Base-by-base conservation (phyloP, 2,329 filamentous ascomycete genomes). In the Chrysoporthe austroafricana region DNA sequence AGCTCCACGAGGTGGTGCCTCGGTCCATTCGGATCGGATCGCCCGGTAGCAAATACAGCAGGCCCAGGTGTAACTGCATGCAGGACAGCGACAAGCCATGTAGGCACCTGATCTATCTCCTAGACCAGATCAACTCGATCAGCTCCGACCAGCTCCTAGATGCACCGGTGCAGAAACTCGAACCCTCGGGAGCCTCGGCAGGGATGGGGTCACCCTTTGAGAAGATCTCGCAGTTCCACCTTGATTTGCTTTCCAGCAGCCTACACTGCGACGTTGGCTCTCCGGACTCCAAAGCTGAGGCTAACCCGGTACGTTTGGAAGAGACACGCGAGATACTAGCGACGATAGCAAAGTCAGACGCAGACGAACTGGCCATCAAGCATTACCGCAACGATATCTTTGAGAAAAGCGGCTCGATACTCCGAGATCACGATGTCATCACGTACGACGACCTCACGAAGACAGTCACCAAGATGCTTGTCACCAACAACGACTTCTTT, bases 401-500 rank as follows among this genome's bases (percentile, higher is more conserved):
- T 68, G 70, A 76, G 36, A 67, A 72, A 26, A 73, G 74, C 18
- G 48, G 21, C 32, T 68, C 72, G 3, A 67, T 64, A 1, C 52
- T 76, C 76, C 16, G 66, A 14, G 48, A 77, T 74, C 66, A 76
- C 39, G 64, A 76, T n/a, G 74, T 81, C 11, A 72, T 83, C 62
- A 79, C 80, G 67, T 77, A 78, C 11, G 77, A 79, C 62, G 84
- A 87, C 67, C 77, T 87, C 1, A 83, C 84, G 70, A 77, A 78
- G 57, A 86, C 84, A 2, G 74, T 88, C 16, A 82, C 85, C 69
- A 82, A 82, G 63, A 85, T 88, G 76, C 78, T 88, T 18, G 77
- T 87, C 32, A 79, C 82, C 69, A 86, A 86, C 71, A 79, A 85
- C 73, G 81, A 83, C 52, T 83, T 88, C 76, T 85, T 87, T 73